These are phyloP conservation scores for Endotrypanum monterogeii DNA, from an alignment of 208 protist species.

Conservation along the genomic window DNA sequence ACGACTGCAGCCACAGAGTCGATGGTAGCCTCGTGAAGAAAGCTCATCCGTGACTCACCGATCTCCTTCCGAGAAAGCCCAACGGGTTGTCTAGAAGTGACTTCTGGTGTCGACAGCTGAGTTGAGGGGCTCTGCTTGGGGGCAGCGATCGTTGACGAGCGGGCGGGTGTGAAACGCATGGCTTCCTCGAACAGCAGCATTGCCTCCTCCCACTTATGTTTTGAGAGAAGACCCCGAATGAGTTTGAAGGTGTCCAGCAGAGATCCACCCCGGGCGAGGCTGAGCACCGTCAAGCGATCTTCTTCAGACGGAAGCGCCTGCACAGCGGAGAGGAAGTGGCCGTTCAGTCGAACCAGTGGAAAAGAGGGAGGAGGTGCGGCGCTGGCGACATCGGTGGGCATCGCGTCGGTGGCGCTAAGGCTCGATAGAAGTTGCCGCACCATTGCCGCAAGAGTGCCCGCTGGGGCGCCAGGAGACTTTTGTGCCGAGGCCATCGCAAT, in stretches of 20 bases:
- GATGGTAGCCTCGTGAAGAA: conserved; percentile 37
- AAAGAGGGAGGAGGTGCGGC: conserved; percentile 4
- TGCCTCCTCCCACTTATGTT: conserved; percentile 41
- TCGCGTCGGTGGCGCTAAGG: not conserved
- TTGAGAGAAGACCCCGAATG: conserved; percentile 53
- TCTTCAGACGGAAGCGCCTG: conserved; percentile 30
- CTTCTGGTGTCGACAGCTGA: not conserved
- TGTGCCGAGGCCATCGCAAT: conserved; percentile 49
- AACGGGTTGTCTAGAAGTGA: not conserved
- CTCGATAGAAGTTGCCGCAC: conserved; percentile 21
- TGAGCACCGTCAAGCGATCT: conserved; percentile 35
- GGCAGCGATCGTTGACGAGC: not conserved
- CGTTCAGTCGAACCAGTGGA: conserved; percentile 48
- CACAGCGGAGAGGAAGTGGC: conserved; percentile 58
- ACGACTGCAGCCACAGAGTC: conserved; percentile 32
- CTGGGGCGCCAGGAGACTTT: conserved; percentile 17
- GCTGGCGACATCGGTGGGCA: not conserved
- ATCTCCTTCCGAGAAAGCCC: conserved; percentile 39
- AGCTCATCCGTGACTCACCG: conserved; percentile 35
- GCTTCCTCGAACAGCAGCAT: conserved; percentile 40
- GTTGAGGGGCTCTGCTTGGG: not conserved
- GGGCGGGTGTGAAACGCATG: conserved; percentile 6
- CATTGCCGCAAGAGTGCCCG: conserved; percentile 17
- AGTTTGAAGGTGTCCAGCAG: conserved; percentile 57
- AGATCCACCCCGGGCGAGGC: conserved; percentile 21